Conservation (phyloP, 2,329 filamentous ascomycete genomes). For the Colletotrichum orchidophilum region DNA sequence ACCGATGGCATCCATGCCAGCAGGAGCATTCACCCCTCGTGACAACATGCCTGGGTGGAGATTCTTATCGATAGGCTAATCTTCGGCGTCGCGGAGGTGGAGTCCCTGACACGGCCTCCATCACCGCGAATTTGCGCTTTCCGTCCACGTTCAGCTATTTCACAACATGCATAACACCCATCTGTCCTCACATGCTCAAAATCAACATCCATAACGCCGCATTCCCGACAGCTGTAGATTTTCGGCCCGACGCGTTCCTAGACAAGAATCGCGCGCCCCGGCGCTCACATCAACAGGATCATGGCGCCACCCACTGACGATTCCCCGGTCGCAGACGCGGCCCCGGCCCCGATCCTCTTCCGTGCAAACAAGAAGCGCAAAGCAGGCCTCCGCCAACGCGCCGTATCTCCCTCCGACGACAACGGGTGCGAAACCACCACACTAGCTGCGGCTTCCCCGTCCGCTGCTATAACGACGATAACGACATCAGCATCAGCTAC, state of each 20-base stretch:
- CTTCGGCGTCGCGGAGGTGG: neutral
- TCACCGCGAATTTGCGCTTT: neutral
- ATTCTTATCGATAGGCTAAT: conserved; percentile 2
- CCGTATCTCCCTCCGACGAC: conserved; percentile 38
- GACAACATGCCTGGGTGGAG: neutral
- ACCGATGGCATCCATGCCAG: conserved; percentile 15
- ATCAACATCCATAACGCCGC: neutral
- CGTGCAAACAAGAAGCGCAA: conserved; percentile 69
- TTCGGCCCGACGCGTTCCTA: no score
- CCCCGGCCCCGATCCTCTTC: conserved; percentile 56
- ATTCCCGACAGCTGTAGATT: neutral
- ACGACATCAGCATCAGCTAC: conserved; percentile 17
- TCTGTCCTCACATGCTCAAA: neutral
- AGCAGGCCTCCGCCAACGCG: conserved; percentile 61
- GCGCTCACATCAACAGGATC: neutral
- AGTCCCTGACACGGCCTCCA: neutral
- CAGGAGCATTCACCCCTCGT: neutral
- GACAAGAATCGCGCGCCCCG: neutral
- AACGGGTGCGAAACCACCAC: conserved; percentile 12
- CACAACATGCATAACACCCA: neutral
- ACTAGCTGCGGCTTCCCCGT: no score
- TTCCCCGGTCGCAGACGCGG: conserved; percentile 20
- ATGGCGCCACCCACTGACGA: conserved; percentile 40
- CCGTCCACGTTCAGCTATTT: neutral
- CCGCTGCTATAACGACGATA: no score